Evolutionary conservation across 345 rosid genomes (phyloP).

Genomic region (Abelmoschus esculentus): DNA sequence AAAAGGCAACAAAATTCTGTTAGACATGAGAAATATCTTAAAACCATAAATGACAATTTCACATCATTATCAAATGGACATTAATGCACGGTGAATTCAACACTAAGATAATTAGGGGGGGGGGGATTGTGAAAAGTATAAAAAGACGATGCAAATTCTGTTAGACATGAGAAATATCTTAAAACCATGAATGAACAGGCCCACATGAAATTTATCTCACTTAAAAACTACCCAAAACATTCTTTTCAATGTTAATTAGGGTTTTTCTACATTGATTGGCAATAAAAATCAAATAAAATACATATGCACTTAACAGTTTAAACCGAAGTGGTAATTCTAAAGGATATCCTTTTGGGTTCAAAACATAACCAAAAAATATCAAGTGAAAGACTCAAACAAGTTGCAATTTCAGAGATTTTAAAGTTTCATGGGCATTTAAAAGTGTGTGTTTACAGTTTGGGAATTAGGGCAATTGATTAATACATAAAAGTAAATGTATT

Average conservation of each 20-base stretch:
- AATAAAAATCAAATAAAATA: background rate
- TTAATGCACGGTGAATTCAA: conserved; percentile 27
- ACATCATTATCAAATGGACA: conserved; percentile 13
- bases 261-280: background rate
- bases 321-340: background rate
- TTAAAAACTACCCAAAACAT: conserved; percentile 18
- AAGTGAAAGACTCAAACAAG: background rate
- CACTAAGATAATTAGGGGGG: conserved; percentile 31
- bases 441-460: background rate
- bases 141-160: conserved; percentile 34
- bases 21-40: conserved; percentile 50
- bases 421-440: background rate
- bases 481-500: too few species aligned
- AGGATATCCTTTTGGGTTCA: background rate
- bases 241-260: background rate
- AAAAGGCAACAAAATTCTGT: conserved; percentile 36
- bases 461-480: background rate
- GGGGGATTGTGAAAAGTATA: conserved; percentile 24
- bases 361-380: background rate
- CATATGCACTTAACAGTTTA: background rate
- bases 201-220: conserved; percentile 30
- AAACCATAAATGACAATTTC: conserved; percentile 27
- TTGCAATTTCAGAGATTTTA: background rate
- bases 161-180: conserved; percentile 51
- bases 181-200: conserved; percentile 36